Base-by-base conservation (phyloP, 2,329 filamentous ascomycete genomes). In the Alternaria sp. region DNA sequence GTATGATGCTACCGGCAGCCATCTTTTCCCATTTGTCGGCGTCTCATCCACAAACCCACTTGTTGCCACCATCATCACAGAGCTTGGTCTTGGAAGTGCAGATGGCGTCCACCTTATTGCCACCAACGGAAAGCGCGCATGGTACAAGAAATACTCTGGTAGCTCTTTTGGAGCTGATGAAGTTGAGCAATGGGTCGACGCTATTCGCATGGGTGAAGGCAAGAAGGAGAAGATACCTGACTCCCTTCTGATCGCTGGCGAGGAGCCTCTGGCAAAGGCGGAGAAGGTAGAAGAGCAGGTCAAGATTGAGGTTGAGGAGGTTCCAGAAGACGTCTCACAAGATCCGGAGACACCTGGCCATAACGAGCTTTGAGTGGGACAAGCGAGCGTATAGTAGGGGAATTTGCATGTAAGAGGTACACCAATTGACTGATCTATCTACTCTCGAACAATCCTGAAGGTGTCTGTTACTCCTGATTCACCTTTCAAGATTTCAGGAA, bases 181-280 rank as follows among this genome's bases (percentile, higher is more conserved):
- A 25, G 83, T 99, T 28, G 93, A 97, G 82, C 83, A 84, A 65
- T 99, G 95, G 93, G 88, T 99, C 63, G 96, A 99, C 75, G 86
- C 88, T n/a, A 93, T 98, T 66, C 90, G 93, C 41, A 87, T 99
- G 85, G 93, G 94, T 56, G 95, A 98, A 76, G 92, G 93, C 3
- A 82, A 87, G 63, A 97, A 95, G 85, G 86, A 89, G 73, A 92
- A 88, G 71, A 76, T 94, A 15, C 85, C 84, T 44, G 87, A 90
- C 63, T 74, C 75, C 5, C 50, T 85, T 37, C 67, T 85, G 10
- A 71, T 76, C 6, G 64, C 66, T 23, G 69, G 63, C 5, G 69
- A 76, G 45, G 72, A 65, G 45, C 63, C 63, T 15, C 58, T 67
- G 25, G 66, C 45, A 11, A 67, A 70, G 50, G 63, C 72, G 49